These are phyloP conservation scores for Neocallimastix lanati DNA, from an alignment of 192 early-diverging fungal genomes.

Conservation along the genomic window DNA sequence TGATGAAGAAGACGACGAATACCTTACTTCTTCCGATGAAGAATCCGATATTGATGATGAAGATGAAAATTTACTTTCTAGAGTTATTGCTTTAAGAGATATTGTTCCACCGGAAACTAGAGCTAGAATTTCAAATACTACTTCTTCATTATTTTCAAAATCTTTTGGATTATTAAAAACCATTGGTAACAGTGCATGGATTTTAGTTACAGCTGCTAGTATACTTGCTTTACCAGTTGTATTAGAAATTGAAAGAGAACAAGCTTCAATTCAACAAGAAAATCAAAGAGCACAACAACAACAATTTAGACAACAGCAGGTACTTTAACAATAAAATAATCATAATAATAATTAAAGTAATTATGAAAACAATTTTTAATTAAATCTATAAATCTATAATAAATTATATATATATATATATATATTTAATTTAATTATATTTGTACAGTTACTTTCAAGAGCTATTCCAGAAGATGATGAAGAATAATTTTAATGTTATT, in stretches of 20 bases:
- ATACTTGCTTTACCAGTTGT: slow-evolving; percentile 71
- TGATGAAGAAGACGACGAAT: neutral
- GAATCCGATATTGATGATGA: slow-evolving; percentile 52
- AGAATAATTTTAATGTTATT: neutral
- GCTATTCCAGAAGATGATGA: neutral
- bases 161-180: slow-evolving; percentile 34
- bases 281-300: slow-evolving; percentile 13
- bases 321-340: neutral
- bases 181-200: slow-evolving; percentile 72
- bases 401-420: too few species aligned
- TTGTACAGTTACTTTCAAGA: neutral
- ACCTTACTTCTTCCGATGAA: slow-evolving; percentile 10
- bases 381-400: too few species aligned
- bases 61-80: slow-evolving; percentile 66
- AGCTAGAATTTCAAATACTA: slow-evolving; percentile 31
- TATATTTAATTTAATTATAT: neutral
- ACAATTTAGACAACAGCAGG: slow-evolving; percentile 6
- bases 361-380: too few species aligned
- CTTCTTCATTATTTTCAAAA: slow-evolving; percentile 34
- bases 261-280: slow-evolving; percentile 69
- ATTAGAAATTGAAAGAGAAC: slow-evolving; percentile 71
- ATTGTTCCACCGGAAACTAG: slow-evolving; percentile 65
- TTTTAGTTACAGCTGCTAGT: slow-evolving; percentile 68
- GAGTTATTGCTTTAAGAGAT: slow-evolving; percentile 66
- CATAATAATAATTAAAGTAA: too few species aligned